Evolutionary conservation across 495 filamentous ascomycete genomes (phyloP), one percentile per base, ranked within the genome.

Genomic region (Penicillium cosmopolitanum): DNA sequence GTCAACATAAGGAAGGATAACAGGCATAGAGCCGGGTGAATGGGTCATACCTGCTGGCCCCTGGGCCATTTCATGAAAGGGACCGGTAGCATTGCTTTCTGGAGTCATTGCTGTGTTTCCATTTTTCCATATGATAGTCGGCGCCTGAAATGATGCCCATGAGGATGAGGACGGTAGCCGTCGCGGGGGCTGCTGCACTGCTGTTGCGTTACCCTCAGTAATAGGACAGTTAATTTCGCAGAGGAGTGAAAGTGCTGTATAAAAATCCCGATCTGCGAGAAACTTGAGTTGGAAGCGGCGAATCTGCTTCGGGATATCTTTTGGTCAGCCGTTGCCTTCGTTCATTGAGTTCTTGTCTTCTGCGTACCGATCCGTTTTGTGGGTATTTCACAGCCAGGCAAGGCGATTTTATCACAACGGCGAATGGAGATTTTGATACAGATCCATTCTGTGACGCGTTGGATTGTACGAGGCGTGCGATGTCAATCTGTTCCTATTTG

Each of bases 231-330:
- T 73, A 43, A 75, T 70, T 10, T 74, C 66, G 36, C 74, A 73
- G 2, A 80, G 61, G 15, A 76, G 65, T 9, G 70, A 58, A n/a
- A 80, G 62, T 1, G 67, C 68, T 7, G 68, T 67, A 33, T 74
- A 75, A 58, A 73, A 80, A 53, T 80, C 76, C 8, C 63, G 52
- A 16, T 75, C 69, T 4, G 66, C 2, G 55, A 63, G 53, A 28
- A 80, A 79, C 50, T 77, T 79, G 60, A 80, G 64, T 50, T 80
- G 78, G 16, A 80, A 77, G 5, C 78, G 74, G 51, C 72, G 72
- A 21, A 75, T 60, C 78, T 80, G 42, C 1, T n/a, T 5, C 2
- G 2, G 2, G 15, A 36, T 34, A 34, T 8, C 38, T 18, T 35
- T 18, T 35, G 21, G 18, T 15, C 18, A 13, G 13, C 6, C 10